Evolutionary conservation across 2,329 filamentous ascomycete genomes (phyloP).

Genomic region (Elsinoe perseae): DNA sequence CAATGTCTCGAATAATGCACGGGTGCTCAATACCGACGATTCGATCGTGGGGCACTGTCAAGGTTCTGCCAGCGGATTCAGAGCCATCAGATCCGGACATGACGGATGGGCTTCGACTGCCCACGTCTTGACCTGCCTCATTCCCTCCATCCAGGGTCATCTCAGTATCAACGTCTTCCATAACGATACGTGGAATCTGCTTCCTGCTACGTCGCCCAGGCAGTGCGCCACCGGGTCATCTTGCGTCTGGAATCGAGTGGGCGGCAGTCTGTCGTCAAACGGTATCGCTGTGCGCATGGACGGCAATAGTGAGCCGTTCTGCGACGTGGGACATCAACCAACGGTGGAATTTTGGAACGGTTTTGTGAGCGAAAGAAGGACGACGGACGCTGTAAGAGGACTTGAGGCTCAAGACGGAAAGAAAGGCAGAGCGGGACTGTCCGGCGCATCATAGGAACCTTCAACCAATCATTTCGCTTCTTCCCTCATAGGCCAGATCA

Average conservation of each 20-base stretch:
- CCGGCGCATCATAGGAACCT: not conserved
- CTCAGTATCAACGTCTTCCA: not conserved
- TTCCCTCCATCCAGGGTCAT: not conserved
- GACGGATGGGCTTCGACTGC: constrained; percentile 9
- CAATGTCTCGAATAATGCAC: constrained; percentile 55
- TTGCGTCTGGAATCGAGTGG: constrained; percentile 1
- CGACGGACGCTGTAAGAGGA: not conserved
- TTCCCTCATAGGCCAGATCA: not conserved
- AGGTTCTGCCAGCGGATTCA: constrained; percentile 15
- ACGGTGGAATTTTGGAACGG: constrained; percentile 11
- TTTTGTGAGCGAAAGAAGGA: not conserved
- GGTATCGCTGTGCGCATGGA: constrained; percentile 8
- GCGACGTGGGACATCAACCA: constrained; percentile 10
- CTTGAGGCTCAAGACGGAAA: constrained; percentile 8
- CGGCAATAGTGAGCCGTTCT: constrained; percentile 14
- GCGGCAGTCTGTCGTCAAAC: not conserved
- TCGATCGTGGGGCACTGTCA: constrained; percentile 36
- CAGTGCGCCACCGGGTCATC: constrained; percentile 7
- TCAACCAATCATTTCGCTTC: not conserved
- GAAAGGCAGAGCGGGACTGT: constrained; percentile 5
- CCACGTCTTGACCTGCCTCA: not conserved
- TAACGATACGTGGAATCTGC: not conserved
- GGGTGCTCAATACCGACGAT: constrained; percentile 61
- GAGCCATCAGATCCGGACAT: constrained; percentile 8
- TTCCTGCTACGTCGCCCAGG: not conserved